Evolutionary conservation across 2,329 filamentous ascomycete species (phyloP), one percentile per base, ranked within the genome.

Genomic region (Neofusicoccum kwambonambiense): DNA sequence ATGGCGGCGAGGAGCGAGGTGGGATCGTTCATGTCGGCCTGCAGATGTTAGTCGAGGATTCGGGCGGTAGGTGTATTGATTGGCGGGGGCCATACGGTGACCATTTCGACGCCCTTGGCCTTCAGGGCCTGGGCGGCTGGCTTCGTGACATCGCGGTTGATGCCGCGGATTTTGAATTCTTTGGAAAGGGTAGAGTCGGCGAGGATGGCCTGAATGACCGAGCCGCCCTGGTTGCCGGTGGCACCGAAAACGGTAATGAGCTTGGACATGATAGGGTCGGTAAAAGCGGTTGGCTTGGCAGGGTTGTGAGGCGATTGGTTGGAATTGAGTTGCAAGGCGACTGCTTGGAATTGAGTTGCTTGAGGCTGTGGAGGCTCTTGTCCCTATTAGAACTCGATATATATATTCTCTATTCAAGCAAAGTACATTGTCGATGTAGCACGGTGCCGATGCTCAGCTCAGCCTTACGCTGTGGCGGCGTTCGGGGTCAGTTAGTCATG

Each of bases 181-280:
- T 57, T 57, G 37, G 52, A 57, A 19, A 57, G 52, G 2, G 12
- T 19, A 3, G 52, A 2, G 52, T 57, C 52, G 52, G 52, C 37
- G 52, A 57, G 52, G 1, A 84, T 75, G 0, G 82, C 73, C 69
- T 78, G 75, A 31, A 72, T 68, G 57, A 88, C 79, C 6, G 83
- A 84, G 66, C 84, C 82, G 52, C 87, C 87, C 75, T 89, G 87
- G 65, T 47, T 82, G 65, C 86, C 85, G n/a, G 86, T 88, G 50
- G 85, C 82, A 39, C 86, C 86, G 68, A 88, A 83, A 12, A 89
- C 78, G 51, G 82, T 83, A 70, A 87, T 78, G 69, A 84, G 75
- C 69, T 82, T 83, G 64, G 62, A 57, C 52, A 57, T 57, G 9
- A 9, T 39, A 11, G 15, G n/a, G 31, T 4, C 2, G 50, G 22